phyloP scores from a whole-genome alignment of 129 eudicot genomes.

The Heracleum sosnowskyi region DNA sequence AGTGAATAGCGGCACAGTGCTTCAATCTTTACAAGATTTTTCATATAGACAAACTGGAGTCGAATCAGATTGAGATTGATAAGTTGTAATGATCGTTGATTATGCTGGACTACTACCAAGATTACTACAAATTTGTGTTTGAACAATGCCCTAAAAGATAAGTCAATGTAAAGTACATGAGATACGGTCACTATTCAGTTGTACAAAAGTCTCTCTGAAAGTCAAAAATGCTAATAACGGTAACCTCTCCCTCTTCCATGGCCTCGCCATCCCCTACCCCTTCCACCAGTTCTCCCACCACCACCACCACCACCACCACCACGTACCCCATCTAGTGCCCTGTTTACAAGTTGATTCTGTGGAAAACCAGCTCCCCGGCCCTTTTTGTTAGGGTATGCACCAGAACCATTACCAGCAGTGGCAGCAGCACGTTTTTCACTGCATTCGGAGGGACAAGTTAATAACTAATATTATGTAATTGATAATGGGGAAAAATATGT shows the following conservation, averaged over 20 bases:
- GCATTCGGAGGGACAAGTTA: not conserved
- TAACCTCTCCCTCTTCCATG: slow-evolving; percentile 44
- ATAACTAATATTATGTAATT: not conserved
- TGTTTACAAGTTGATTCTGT: slow-evolving; percentile 47
- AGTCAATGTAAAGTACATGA: not conserved
- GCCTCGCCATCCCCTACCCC: slow-evolving; percentile 48
- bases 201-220: not conserved
- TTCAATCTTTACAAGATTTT: not conserved
- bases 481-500: not conserved
- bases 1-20: not conserved
- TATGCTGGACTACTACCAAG: not conserved
- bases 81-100: not conserved
- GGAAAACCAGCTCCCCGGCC: slow-evolving; percentile 47
- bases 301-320: slow-evolving; percentile 37
- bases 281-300: slow-evolving; percentile 38
- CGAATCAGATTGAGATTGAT: not conserved
- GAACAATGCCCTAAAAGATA: not conserved
- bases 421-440: slow-evolving; percentile 44
- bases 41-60: not conserved
- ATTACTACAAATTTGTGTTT: not conserved
- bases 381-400: slow-evolving; percentile 29
- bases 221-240: slow-evolving; percentile 14
- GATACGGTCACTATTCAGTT: not conserved
- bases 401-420: slow-evolving; percentile 35
- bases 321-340: slow-evolving; percentile 44